These are phyloP conservation scores for Gaertneriomyces semiglobifer DNA, from an alignment of 192 early-diverging fungal species.

Conservation along the genomic window DNA sequence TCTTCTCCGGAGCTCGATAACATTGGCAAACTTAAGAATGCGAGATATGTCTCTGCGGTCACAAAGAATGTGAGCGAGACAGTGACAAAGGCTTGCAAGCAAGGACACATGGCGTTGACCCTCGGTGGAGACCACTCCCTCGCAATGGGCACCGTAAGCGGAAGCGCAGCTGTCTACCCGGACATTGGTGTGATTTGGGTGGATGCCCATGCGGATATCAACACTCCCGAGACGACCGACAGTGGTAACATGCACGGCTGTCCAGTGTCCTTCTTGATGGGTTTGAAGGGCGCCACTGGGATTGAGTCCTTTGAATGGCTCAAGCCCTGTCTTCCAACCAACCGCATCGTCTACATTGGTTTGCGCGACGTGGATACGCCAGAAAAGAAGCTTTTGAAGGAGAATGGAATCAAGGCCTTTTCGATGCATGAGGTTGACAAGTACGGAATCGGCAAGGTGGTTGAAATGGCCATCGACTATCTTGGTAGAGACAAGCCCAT, in stretches of 20 bases:
- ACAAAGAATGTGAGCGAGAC: slow-evolving; percentile 62
- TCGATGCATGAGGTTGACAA: slow-evolving; percentile 96
- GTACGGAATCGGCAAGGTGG: slow-evolving; percentile 86
- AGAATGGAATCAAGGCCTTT: slow-evolving; percentile 87
- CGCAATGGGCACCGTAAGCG: slow-evolving; percentile 85
- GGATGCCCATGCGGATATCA: slow-evolving; percentile 83
- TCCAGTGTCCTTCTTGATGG: slow-evolving; percentile 85
- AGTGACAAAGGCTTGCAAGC: slow-evolving; percentile 59
- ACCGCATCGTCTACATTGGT: slow-evolving; percentile 91
- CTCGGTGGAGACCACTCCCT: slow-evolving; percentile 96
- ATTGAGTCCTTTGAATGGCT: slow-evolving; percentile 75
- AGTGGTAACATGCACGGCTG: slow-evolving; percentile 96
- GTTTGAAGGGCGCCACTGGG: slow-evolving; percentile 58
- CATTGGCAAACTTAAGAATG: slow-evolving; percentile 78
- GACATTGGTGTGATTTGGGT: slow-evolving; percentile 91
- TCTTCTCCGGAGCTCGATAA: slow-evolving; percentile 67
- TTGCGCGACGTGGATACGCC: slow-evolving; percentile 87
- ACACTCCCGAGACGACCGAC: slow-evolving; percentile 82
- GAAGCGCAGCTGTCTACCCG: slow-evolving; percentile 68
- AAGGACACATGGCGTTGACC: slow-evolving; percentile 80
- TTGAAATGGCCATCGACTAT: slow-evolving; percentile 89
- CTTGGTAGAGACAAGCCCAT: slow-evolving; percentile 74
- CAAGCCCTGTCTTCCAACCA: slow-evolving; percentile 64
- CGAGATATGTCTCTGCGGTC: slow-evolving; percentile 76
- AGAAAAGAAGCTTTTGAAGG: slow-evolving; percentile 80